Percentiles rank a stretch among this genome's conserved stretches.
These are phyloP conservation scores for Alternaria infectoria DNA, from an alignment of 2,329 filamentous ascomycete genomes.

Conservation along the genomic window DNA sequence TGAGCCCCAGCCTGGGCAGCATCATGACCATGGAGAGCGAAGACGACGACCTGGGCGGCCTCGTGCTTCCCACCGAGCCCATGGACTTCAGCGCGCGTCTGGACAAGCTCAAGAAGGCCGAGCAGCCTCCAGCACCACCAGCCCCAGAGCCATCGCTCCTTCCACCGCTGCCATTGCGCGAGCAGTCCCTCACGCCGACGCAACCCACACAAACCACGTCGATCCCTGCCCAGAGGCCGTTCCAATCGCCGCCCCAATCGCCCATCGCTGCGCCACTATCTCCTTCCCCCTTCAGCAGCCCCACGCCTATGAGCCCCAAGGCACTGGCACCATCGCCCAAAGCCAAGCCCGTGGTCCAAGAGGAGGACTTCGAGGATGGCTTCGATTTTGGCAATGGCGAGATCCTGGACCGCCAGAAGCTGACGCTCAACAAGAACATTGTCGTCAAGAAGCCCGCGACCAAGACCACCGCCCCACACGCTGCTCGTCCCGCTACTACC, in stretches of 20 bases:
- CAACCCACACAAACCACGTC: slow-evolving; percentile 22
- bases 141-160: slow-evolving; percentile 23
- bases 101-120: slow-evolving; percentile 68
- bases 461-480: slow-evolving; percentile 69
- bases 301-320: slow-evolving; percentile 23
- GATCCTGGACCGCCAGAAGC: slow-evolving; percentile 78
- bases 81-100: slow-evolving; percentile 83
- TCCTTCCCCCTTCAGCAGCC: slow-evolving; percentile 28
- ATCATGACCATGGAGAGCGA: slow-evolving; percentile 92
- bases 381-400: slow-evolving; percentile 87
- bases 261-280: slow-evolving; percentile 20
- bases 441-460: slow-evolving; percentile 74
- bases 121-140: slow-evolving; percentile 29
- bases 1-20: slow-evolving; percentile 92
- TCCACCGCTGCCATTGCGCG: slow-evolving; percentile 25
- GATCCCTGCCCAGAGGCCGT: slow-evolving; percentile 1
- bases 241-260: slow-evolving; percentile 14
- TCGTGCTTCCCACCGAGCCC: slow-evolving; percentile 82
- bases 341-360: slow-evolving; percentile 31
- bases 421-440: slow-evolving; percentile 88
- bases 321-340: slow-evolving; percentile 21
- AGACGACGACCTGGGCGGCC: slow-evolving; percentile 88
- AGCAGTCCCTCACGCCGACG: slow-evolving; percentile 36
- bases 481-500: slow-evolving; percentile 75
- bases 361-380: slow-evolving; percentile 82